phyloP scores from a whole-genome alignment of 192 early-diverging fungal genomes.

The Gigaspora rosea region DNA sequence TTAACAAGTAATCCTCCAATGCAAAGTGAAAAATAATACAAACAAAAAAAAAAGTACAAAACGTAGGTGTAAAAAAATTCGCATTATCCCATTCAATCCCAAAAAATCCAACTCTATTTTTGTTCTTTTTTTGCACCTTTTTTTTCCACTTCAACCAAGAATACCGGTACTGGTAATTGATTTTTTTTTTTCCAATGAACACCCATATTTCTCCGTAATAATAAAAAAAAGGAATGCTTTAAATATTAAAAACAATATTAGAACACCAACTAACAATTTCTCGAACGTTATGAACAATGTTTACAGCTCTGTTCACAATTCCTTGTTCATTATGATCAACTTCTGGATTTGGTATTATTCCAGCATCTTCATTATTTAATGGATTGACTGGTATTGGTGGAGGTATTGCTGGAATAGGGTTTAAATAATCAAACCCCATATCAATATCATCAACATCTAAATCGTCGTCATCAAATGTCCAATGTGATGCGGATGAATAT shows the following conservation, averaged over 20 bases:
- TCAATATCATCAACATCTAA: conserved; percentile 12
- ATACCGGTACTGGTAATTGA: too few relatives aligned
- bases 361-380: background rate
- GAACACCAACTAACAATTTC: conserved; percentile 50
- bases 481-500: background rate
- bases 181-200: background rate
- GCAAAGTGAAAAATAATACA: too few relatives aligned
- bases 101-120: background rate
- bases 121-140: background rate
- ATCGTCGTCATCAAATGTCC: background rate
- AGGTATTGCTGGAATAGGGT: background rate
- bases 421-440: background rate
- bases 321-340: conserved; percentile 9
- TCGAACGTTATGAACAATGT: conserved; percentile 40
- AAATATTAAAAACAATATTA: conserved; percentile 39
- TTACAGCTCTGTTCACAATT: conserved; percentile 36
- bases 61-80: too few relatives aligned
- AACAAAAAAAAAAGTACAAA: too few relatives aligned
- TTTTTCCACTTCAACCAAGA: background rate
- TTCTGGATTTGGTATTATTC: background rate
- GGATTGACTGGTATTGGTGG: background rate
- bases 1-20: too few relatives aligned
- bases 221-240: background rate
- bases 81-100: too few relatives aligned
- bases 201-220: background rate